Evolutionary conservation across 2,329 filamentous ascomycete species (phyloP).

Genomic region (Gaeumannomyces sp.): DNA sequence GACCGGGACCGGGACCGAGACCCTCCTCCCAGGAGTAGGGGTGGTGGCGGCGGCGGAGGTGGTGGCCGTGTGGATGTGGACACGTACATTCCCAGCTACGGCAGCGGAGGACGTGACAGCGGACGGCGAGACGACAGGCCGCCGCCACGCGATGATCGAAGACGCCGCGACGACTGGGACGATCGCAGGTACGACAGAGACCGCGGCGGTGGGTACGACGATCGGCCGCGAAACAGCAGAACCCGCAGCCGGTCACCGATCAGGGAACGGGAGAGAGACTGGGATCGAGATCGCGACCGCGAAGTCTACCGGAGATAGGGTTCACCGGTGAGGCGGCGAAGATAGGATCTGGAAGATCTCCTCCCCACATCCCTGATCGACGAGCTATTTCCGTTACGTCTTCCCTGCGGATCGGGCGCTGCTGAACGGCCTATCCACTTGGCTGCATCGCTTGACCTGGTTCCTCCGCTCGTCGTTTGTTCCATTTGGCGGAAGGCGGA

Average conservation of each 20-base stretch:
- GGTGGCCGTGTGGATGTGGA: slow-evolving; percentile 30
- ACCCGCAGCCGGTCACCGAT: slow-evolving; percentile 40
- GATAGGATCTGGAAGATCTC: slow-evolving; percentile 9
- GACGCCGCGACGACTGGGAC: slow-evolving; percentile 34
- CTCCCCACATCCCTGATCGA: slow-evolving; percentile 6
- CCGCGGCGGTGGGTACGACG: slow-evolving; percentile 24
- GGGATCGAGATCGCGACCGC: slow-evolving; percentile 37
- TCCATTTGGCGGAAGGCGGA: too few species aligned
- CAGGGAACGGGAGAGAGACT: slow-evolving; percentile 26
- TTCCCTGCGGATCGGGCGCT: background rate
- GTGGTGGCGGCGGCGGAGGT: slow-evolving; percentile 19
- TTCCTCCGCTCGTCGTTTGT: too few species aligned
- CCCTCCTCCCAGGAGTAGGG: slow-evolving; percentile 21
- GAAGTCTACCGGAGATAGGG: slow-evolving; percentile 44
- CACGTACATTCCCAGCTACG: slow-evolving; percentile 45
- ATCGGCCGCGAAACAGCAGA: slow-evolving; percentile 31
- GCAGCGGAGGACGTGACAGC: slow-evolving; percentile 18
- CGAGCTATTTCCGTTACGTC: slow-evolving; percentile 4
- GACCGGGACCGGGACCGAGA: slow-evolving; percentile 19
- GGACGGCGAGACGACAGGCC: slow-evolving; percentile 11
- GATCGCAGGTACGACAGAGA: slow-evolving; percentile 29
- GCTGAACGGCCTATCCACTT: background rate
- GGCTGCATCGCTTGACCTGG: too few species aligned
- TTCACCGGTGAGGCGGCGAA: slow-evolving; percentile 3
- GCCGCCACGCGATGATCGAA: slow-evolving; percentile 30